Conservation (phyloP, 2,329 filamentous ascomycete genomes). For the Aspergillus transmontanensis region DNA sequence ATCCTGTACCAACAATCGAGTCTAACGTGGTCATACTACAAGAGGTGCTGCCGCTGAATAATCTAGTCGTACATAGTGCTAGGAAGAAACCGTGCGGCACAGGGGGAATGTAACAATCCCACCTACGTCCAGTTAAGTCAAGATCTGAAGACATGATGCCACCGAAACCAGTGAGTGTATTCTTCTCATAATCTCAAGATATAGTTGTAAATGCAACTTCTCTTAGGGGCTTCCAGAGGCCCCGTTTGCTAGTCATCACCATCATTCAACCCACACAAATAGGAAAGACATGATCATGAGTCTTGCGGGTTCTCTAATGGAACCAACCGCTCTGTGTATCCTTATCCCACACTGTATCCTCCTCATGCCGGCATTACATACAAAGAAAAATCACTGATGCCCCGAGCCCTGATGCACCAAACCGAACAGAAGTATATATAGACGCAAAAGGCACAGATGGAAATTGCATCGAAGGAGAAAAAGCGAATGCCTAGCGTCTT, state of each 20-base stretch:
- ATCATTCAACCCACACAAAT: conserved; percentile 8
- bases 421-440: conserved; percentile 22
- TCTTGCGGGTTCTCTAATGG: not conserved
- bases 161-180: conserved; percentile 4
- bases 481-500: conserved; percentile 8
- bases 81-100: too few relatives aligned
- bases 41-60: too few relatives aligned
- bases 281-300: conserved; percentile 15
- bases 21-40: too few relatives aligned
- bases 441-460: conserved; percentile 15
- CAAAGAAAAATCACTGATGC: conserved; percentile 17
- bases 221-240: not conserved
- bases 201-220: conserved; percentile 3
- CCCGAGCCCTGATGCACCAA: conserved; percentile 18
- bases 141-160: not conserved
- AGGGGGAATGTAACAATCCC: not conserved
- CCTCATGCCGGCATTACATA: conserved; percentile 19
- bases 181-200: conserved; percentile 5
- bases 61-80: too few relatives aligned
- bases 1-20: too few relatives aligned
- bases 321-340: conserved; percentile 18
- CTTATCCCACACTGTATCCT: conserved; percentile 10
- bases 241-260: conserved; percentile 7
- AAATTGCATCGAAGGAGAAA: conserved; percentile 9
- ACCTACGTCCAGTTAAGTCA: not conserved